Percentiles rank a stretch among this genome's conserved stretches.
These are phyloP conservation scores for Henckelia pumila DNA, from an alignment of 257 asterid species.

Conservation along the genomic window DNA sequence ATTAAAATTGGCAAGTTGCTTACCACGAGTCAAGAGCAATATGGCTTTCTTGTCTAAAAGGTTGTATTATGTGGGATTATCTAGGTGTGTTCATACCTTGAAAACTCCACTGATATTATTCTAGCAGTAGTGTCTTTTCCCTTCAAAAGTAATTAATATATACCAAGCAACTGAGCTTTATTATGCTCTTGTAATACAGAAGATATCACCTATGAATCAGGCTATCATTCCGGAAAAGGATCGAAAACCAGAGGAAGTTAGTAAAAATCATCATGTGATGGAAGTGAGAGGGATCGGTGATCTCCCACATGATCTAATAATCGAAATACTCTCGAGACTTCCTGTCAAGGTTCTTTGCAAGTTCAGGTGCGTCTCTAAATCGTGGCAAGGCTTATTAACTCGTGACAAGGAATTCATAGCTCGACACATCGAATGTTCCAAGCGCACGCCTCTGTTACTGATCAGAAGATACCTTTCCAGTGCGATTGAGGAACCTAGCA, in stretches of 20 bases:
- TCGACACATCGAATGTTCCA: constrained; percentile 32
- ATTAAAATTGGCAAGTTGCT: not conserved
- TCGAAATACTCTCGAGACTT: constrained; percentile 40
- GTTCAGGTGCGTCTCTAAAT: constrained; percentile 45
- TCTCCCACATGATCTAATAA: constrained; percentile 37
- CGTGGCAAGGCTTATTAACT: constrained; percentile 33
- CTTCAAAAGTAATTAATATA: too few relatives aligned
- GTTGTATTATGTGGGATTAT: constrained; percentile 4
- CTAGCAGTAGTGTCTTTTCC: constrained; percentile 15
- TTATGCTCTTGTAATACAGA: not conserved
- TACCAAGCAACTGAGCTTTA: too few relatives aligned
- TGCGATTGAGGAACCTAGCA: constrained; percentile 24
- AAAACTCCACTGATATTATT: constrained; percentile 13
- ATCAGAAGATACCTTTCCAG: constrained; percentile 34
- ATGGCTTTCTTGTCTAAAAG: not conserved
- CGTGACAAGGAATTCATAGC: constrained; percentile 30
- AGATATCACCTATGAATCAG: constrained; percentile 16
- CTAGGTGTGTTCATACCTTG: not conserved
- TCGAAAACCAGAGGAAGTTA: not conserved
- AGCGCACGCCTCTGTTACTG: constrained; percentile 32
- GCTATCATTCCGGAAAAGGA: not conserved
- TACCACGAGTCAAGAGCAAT: not conserved
- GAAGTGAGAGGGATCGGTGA: constrained; percentile 28
- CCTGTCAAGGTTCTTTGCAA: constrained; percentile 39
- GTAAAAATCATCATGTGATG: not conserved